Evolutionary conservation across 805 yeast species (phyloP).

Genomic region (Saccharomyces kudriavzevii): DNA sequence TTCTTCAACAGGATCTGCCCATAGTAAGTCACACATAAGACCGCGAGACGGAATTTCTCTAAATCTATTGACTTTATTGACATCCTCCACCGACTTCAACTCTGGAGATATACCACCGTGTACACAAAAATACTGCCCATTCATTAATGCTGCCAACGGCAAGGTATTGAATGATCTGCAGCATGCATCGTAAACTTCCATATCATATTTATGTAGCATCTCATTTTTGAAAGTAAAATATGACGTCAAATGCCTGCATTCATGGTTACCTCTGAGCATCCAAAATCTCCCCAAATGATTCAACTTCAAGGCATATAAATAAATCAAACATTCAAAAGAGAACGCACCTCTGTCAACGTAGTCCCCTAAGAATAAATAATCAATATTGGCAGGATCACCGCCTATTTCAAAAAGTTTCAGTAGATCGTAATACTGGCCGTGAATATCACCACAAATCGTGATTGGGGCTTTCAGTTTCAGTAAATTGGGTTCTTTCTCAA

Average conservation of each 20-base stretch:
- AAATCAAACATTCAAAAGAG: constrained; percentile 66
- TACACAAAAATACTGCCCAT: constrained; percentile 83
- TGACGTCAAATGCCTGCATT: constrained; percentile 79
- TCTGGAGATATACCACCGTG: constrained; percentile 91
- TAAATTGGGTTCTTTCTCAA: constrained; percentile 64
- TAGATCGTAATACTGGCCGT: constrained; percentile 83
- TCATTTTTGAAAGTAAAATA: constrained; percentile 84
- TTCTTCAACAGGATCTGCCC: constrained; percentile 86
- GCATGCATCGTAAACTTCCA: constrained; percentile 54
- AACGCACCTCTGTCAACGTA: constrained; percentile 87
- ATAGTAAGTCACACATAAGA: constrained; percentile 78
- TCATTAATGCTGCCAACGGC: constrained; percentile 85
- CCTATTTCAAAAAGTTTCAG: constrained; percentile 84
- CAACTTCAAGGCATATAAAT: constrained; percentile 65
- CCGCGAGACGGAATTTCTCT: constrained; percentile 85
- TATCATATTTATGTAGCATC: constrained; percentile 69
- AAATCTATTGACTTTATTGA: constrained; percentile 60
- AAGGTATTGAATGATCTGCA: constrained; percentile 69
- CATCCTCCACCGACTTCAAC: constrained; percentile 55
- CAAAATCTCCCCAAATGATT: constrained; percentile 62
- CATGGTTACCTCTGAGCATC: constrained; percentile 86
- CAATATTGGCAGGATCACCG: constrained; percentile 63
- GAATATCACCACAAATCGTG: constrained; percentile 87
- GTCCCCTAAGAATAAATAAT: constrained; percentile 78
- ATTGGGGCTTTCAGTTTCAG: constrained; percentile 78